phyloP scores from a whole-genome alignment of 257 asterid genomes.

The Jasminum sambac region DNA sequence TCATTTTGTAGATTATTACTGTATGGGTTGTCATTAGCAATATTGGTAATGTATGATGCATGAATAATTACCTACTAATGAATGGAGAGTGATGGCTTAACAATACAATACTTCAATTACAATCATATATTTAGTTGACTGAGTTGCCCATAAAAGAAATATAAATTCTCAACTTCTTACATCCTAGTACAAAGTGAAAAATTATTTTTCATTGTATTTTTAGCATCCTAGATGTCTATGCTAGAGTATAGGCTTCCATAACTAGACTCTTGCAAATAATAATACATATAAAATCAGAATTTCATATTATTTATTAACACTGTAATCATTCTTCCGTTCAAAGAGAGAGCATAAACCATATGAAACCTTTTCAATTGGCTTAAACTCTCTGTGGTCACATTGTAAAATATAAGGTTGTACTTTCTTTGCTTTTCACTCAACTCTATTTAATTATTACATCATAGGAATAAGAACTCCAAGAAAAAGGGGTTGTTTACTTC shows the following conservation, averaged over 20 bases:
- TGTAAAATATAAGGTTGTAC: neutral
- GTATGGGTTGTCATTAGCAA: no score
- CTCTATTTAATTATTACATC: constrained; percentile 21
- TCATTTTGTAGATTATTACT: no score
- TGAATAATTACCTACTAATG: neutral
- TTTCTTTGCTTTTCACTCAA: constrained; percentile 17
- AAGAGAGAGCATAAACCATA: constrained; percentile 35
- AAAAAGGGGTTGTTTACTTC: neutral
- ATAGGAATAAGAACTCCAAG: neutral
- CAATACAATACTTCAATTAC: neutral
- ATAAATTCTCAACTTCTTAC: constrained; percentile 14
- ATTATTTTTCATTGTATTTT: neutral
- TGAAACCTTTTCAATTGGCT: constrained; percentile 37
- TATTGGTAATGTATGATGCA: neutral
- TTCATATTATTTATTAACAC: constrained; percentile 17
- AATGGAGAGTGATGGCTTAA: neutral
- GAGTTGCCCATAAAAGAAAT: neutral
- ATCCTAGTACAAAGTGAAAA: constrained; percentile 13
- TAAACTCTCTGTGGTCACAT: constrained; percentile 13
- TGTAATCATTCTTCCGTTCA: constrained; percentile 10
- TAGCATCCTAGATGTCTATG: neutral
- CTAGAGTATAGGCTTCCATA: neutral
- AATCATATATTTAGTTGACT: neutral
- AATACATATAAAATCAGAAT: neutral
- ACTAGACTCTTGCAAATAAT: neutral